phyloP scores from a whole-genome alignment of 2,329 filamentous ascomycete genomes.

The Phoma sp. region DNA sequence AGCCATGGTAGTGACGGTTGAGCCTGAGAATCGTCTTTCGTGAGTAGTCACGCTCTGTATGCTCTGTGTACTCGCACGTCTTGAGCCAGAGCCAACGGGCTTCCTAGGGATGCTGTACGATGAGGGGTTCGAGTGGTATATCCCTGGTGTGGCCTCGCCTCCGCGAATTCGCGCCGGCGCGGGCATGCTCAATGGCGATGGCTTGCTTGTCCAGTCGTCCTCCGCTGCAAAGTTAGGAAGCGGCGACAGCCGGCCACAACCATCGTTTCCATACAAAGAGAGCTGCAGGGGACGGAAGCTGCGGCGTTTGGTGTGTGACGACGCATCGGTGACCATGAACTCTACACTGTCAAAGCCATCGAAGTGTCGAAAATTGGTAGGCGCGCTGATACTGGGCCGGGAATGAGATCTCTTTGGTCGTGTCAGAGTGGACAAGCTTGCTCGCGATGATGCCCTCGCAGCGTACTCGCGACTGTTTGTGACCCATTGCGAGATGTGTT shows the following conservation, averaged over 20 bases:
- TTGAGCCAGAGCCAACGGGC: constrained; percentile 37
- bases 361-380: constrained; percentile 46
- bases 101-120: constrained; percentile 43
- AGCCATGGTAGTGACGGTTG: constrained; percentile 29
- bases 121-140: constrained; percentile 34
- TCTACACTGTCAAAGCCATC: constrained; percentile 41
- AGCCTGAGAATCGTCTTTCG: constrained; percentile 29
- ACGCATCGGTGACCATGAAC: constrained; percentile 41
- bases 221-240: constrained; percentile 46
- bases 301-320: constrained; percentile 38
- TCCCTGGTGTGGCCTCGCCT: constrained; percentile 36
- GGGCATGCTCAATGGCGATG: constrained; percentile 39
- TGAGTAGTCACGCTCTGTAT: constrained; percentile 27
- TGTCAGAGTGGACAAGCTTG: constrained; percentile 40
- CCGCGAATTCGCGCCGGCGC: constrained; percentile 42
- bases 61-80: constrained; percentile 39
- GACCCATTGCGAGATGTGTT: constrained; percentile 47
- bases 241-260: constrained; percentile 42
- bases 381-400: constrained; percentile 44
- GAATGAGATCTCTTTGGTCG: constrained; percentile 41
- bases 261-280: constrained; percentile 46
- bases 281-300: constrained; percentile 49
- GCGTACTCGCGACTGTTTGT: constrained; percentile 42
- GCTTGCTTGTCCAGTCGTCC: constrained; percentile 33
- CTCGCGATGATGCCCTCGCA: constrained; percentile 43